These are phyloP conservation scores for Lactarius hengduanensis DNA, from an alignment of 768 basidiomycete genomes.

Conservation along the genomic window DNA sequence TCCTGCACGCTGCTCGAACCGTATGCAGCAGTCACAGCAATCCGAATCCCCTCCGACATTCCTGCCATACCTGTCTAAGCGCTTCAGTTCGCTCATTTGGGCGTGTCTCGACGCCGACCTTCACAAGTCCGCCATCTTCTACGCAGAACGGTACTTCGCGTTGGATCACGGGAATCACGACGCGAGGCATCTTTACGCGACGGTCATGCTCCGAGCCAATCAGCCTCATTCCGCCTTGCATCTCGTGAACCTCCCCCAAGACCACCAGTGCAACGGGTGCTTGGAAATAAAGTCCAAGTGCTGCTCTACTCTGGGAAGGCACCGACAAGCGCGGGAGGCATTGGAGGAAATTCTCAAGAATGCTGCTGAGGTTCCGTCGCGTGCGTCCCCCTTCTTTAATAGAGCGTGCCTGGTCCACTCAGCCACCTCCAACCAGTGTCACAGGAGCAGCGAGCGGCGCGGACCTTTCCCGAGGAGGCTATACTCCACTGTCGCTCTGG, in stretches of 20 bases:
- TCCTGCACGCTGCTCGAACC: slow-evolving; percentile 15
- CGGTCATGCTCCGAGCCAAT: slow-evolving; percentile 63
- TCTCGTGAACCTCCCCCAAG: slow-evolving; percentile 61
- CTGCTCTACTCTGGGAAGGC: slow-evolving; percentile 66
- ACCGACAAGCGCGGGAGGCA: slow-evolving; percentile 73
- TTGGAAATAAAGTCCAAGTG: slow-evolving; percentile 77
- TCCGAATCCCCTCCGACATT: slow-evolving; percentile 50
- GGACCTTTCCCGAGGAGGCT: slow-evolving; percentile 67
- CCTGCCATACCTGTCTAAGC: slow-evolving; percentile 59
- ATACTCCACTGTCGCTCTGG: slow-evolving; percentile 77
- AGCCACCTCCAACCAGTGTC: slow-evolving; percentile 44
- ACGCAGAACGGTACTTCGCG: slow-evolving; percentile 80
- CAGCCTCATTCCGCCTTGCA: slow-evolving; percentile 74
- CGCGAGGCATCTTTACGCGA: slow-evolving; percentile 83
- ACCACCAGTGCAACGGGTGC: slow-evolving; percentile 69
- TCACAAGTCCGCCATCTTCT: slow-evolving; percentile 78
- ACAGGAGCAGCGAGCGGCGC: slow-evolving; percentile 51
- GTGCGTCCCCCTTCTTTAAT: slow-evolving; percentile 43
- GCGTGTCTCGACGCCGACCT: slow-evolving; percentile 81
- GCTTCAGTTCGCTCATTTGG: slow-evolving; percentile 75
- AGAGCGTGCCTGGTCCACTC: slow-evolving; percentile 21
- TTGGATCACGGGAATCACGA: slow-evolving; percentile 72
- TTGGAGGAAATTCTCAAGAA: slow-evolving; percentile 62
- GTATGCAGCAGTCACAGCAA: slow-evolving; percentile 38
- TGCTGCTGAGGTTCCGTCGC: slow-evolving; percentile 50